Percentiles rank a stretch among this genome's conserved stretches.
These are phyloP conservation scores for Typha latifolia DNA, from an alignment of 176 grass and related monocot genomes.

Conservation along the genomic window DNA sequence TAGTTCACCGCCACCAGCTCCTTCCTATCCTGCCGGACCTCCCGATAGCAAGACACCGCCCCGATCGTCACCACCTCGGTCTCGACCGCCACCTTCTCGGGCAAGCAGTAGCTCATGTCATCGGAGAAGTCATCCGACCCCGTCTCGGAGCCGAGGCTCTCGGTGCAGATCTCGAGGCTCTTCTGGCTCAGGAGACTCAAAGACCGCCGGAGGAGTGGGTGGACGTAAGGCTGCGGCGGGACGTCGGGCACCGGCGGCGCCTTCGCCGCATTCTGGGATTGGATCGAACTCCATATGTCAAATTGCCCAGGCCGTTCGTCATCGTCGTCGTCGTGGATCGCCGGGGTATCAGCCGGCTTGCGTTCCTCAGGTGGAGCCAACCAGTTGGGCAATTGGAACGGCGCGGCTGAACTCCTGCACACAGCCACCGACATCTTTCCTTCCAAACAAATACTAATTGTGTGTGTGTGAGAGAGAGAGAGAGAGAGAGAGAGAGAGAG, in stretches of 20 bases:
- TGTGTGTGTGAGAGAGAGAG: no score
- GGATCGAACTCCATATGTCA: constrained; percentile 67
- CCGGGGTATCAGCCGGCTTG: no score
- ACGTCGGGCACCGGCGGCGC: not conserved
- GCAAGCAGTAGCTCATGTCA: not conserved
- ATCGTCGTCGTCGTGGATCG: constrained; percentile 3
- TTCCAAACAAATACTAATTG: no score
- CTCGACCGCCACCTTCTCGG: not conserved
- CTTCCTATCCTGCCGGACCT: constrained; percentile 5
- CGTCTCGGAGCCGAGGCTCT: constrained; percentile 93
- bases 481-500: no score
- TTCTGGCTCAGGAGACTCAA: constrained; percentile 76
- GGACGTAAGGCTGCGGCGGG: constrained; percentile 38
- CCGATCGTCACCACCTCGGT: not conserved
- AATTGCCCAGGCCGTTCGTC: constrained; percentile 19
- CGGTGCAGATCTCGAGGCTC: constrained; percentile 94
- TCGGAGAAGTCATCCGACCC: constrained; percentile 39
- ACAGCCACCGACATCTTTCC: constrained; percentile 52
- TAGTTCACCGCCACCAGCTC: constrained; percentile 64
- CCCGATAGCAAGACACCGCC: not conserved
- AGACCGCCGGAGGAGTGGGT: constrained; percentile 41
- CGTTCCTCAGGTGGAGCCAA: not conserved
- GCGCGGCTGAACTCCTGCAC: constrained; percentile 22
- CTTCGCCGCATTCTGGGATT: constrained; percentile 27
- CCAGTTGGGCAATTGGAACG: constrained; percentile 25